A percentile compares a stretch with the other conserved stretches of the same genome.
These are phyloP conservation scores for Backusella liffmaniae DNA, from an alignment of 192 early-diverging fungal genomes.

Conservation along the genomic window DNA sequence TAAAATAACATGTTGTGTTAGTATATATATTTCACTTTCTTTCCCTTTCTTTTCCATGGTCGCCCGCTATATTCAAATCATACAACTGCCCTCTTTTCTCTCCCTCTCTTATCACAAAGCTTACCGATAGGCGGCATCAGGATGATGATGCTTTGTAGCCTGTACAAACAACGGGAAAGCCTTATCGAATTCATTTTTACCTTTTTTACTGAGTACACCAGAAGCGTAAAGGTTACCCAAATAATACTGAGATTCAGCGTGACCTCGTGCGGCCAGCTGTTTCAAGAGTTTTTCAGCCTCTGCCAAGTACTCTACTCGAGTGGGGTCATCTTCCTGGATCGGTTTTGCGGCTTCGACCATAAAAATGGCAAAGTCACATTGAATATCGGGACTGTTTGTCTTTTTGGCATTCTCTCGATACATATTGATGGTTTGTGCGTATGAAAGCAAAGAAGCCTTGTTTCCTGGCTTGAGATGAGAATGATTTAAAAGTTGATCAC, in stretches of 20 bases:
- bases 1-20: not conserved
- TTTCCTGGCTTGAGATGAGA: conserved; percentile 60
- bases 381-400: conserved; percentile 58
- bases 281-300: conserved; percentile 68
- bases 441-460: conserved; percentile 54
- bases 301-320: conserved; percentile 53
- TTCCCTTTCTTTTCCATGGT: too few relatives aligned
- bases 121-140: conserved; percentile 63
- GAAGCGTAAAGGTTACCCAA: conserved; percentile 68
- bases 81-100: too few relatives aligned
- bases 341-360: conserved; percentile 57
- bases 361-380: conserved; percentile 69
- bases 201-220: conserved; percentile 60
- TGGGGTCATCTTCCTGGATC: conserved; percentile 41
- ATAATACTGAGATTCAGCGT: conserved; percentile 69
- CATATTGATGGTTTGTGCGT: conserved; percentile 52
- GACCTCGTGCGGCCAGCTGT: conserved; percentile 55
- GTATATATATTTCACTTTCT: too few relatives aligned
- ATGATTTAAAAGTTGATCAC: conserved; percentile 44
- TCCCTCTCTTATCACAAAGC: not conserved
- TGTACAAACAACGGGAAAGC: conserved; percentile 64
- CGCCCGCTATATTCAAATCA: too few relatives aligned
- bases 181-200: conserved; percentile 67
- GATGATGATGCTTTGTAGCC: conserved; percentile 68
- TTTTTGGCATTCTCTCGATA: conserved; percentile 69